Evolutionary conservation across 176 grass and related monocot genomes (phyloP), one percentile per base, ranked within the genome.

Genomic region (Miscanthus lutarioriparius): DNA sequence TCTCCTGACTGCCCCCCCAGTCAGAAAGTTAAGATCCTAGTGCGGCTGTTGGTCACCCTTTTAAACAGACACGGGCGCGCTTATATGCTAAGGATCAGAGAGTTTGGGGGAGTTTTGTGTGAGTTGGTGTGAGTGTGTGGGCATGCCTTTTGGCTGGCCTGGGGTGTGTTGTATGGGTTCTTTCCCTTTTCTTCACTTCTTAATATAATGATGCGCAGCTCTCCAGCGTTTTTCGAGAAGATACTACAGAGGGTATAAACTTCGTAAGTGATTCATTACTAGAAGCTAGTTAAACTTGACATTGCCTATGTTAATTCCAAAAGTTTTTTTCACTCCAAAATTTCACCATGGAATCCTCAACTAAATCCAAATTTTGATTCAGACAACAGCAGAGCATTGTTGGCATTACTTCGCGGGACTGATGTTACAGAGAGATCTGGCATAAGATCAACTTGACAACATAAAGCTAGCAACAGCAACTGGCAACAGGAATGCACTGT

Each of bases 231-330:
- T n/a, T n/a, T n/a, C n/a, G n/a, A n/a, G n/a, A n/a, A n/a, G n/a
- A n/a, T 54, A 84, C 67, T 80, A 58, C 54, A 83, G 13, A 82
- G 73, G 27, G 23, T 58, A 68, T 43, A 81, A 45, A 44, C 59
- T 6, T 25, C 19, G 3, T 65, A 51, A 59, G 35, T 64, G 63
- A 22, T 61, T 70, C 39, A 64, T 62, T 33, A 41, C 77, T 70
- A 80, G 53, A 89, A 72, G 40, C 67, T 77, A 49, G 12, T 15
- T 37, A 72, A 26, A 70, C 15, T 40, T 78, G 37, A 72, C 19
- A 43, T 72, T 16, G 3, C 25, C 30, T 58, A 66, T 75, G 59
- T 80, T 20, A 70, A 28, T 62, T 84, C 35, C 14, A 16, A 77
- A 72, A 72, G 47, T 17, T 10, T 17, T 62, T 41, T 8, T 13